Percentiles rank a stretch among this genome's conserved stretches.
phyloP scores from a whole-genome alignment of 306 rosid species.

The Castanospermum australe region DNA sequence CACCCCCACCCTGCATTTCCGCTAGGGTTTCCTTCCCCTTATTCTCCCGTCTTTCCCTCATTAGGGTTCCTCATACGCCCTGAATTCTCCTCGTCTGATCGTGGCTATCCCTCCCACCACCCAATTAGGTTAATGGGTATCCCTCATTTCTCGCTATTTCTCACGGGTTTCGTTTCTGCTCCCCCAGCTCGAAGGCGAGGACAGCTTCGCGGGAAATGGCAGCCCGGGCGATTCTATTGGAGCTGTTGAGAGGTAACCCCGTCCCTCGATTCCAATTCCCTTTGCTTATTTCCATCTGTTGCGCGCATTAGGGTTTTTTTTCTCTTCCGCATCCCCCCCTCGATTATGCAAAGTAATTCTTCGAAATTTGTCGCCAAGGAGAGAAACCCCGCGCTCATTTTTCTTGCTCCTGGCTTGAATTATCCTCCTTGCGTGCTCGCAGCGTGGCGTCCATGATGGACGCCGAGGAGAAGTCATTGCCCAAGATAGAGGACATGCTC shows the following conservation, averaged over 20 bases:
- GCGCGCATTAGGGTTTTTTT: slow-evolving; percentile 55
- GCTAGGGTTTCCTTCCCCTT: slow-evolving; percentile 44
- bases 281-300: not conserved
- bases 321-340: not conserved
- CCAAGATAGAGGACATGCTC: not conserved
- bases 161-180: not conserved
- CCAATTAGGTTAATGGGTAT: slow-evolving; percentile 49
- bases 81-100: slow-evolving; percentile 19
- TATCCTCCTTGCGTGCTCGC: not conserved
- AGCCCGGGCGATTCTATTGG: slow-evolving; percentile 51
- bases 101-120: slow-evolving; percentile 1
- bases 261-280: slow-evolving; percentile 13
- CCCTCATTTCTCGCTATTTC: slow-evolving; percentile 33
- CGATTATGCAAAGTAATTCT: slow-evolving; percentile 12
- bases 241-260: slow-evolving; percentile 61
- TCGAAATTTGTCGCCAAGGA: not conserved
- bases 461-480: not conserved
- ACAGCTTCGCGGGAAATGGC: slow-evolving; percentile 40
- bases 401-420: not conserved
- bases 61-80: slow-evolving; percentile 56
- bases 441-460: slow-evolving; percentile 64
- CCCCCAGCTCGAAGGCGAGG: slow-evolving; percentile 45
- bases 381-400: not conserved
- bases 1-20: slow-evolving; percentile 7
- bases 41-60: not conserved